phyloP scores from a whole-genome alignment of 2,329 filamentous ascomycete species.

The Fusarium sp. region DNA sequence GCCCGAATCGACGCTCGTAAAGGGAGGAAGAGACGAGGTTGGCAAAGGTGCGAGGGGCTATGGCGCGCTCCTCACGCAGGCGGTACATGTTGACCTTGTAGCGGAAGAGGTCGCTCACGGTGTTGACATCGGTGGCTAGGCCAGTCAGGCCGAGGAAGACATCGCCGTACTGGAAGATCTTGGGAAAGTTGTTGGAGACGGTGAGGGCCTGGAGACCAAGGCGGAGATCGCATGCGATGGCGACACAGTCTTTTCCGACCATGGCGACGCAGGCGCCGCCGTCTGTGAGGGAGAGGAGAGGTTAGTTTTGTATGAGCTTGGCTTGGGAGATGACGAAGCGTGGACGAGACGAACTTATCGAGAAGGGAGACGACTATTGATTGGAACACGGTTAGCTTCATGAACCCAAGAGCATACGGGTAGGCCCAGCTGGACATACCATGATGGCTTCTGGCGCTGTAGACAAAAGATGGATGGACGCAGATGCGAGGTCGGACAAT shows the following conservation, averaged over 20 bases:
- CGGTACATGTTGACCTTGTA: constrained; percentile 99
- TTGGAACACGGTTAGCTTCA: constrained; percentile 47
- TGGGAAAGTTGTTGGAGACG: constrained; percentile 99
- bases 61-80: constrained; percentile 95
- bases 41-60: constrained; percentile 93
- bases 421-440: constrained; percentile 40
- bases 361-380: constrained; percentile 85
- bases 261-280: constrained; percentile 97
- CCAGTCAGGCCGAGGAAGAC: constrained; percentile 96
- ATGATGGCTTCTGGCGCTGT: constrained; percentile 43
- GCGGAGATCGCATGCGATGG: constrained; percentile 98
- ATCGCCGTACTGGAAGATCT: constrained; percentile 97
- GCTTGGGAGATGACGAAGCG: constrained; percentile 2
- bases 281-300: constrained; percentile 56
- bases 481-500: constrained; percentile 36
- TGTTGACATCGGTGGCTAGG: constrained; percentile 93
- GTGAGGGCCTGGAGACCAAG: constrained; percentile 96
- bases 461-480: constrained; percentile 25
- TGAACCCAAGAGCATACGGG: constrained; percentile 1
- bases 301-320: constrained; percentile 25
- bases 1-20: constrained; percentile 96
- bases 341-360: constrained; percentile 78
- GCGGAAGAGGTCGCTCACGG: constrained; percentile 95
- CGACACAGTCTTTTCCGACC: constrained; percentile 99
- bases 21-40: constrained; percentile 92